These are phyloP conservation scores for Colletotrichum sp. DNA, from an alignment of 2,329 filamentous ascomycete genomes.

Conservation along the genomic window DNA sequence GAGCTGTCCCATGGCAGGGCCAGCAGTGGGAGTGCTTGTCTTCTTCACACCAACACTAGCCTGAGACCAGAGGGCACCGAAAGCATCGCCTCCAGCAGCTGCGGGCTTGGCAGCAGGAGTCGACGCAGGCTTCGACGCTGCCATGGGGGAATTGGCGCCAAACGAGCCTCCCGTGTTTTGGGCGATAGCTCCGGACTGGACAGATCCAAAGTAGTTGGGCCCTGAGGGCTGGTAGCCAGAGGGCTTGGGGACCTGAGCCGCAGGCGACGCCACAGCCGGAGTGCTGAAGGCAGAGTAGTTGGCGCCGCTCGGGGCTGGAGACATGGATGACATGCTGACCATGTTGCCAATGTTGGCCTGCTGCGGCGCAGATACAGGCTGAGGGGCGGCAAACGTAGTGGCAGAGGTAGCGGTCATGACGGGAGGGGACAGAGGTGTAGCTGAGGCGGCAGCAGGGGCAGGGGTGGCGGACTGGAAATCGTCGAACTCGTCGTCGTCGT, in stretches of 20 bases:
- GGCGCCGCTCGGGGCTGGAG: slow-evolving; percentile 67
- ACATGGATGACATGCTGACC: slow-evolving; percentile 80
- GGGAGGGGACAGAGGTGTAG: slow-evolving; percentile 51
- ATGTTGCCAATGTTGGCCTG: slow-evolving; percentile 82
- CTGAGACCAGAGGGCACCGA: slow-evolving; percentile 84
- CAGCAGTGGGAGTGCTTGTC: slow-evolving; percentile 63
- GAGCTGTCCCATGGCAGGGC: slow-evolving; percentile 87
- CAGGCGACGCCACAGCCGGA: slow-evolving; percentile 44
- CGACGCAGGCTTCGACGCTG: slow-evolving; percentile 53
- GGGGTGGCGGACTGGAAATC: slow-evolving; percentile 85
- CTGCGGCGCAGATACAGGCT: slow-evolving; percentile 84
- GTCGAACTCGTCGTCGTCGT: slow-evolving; percentile 84
- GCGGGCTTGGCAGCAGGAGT: slow-evolving; percentile 57
- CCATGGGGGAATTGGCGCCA: slow-evolving; percentile 34
- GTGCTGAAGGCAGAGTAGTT: slow-evolving; percentile 70
- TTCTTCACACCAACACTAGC: slow-evolving; percentile 81
- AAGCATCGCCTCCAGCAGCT: slow-evolving; percentile 77
- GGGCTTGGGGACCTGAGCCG: slow-evolving; percentile 57
- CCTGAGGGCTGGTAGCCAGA: slow-evolving; percentile 75
- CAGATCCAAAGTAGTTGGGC: slow-evolving; percentile 95
- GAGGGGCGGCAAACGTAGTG: slow-evolving; percentile 78
- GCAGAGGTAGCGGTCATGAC: slow-evolving; percentile 59
- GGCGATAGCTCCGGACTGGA: slow-evolving; percentile 52
- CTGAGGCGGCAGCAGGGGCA: slow-evolving; percentile 58
- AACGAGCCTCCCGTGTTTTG: slow-evolving; percentile 27